Base-by-base conservation (phyloP, 306 rosid species). In the Hippophae tibetana region DNA sequence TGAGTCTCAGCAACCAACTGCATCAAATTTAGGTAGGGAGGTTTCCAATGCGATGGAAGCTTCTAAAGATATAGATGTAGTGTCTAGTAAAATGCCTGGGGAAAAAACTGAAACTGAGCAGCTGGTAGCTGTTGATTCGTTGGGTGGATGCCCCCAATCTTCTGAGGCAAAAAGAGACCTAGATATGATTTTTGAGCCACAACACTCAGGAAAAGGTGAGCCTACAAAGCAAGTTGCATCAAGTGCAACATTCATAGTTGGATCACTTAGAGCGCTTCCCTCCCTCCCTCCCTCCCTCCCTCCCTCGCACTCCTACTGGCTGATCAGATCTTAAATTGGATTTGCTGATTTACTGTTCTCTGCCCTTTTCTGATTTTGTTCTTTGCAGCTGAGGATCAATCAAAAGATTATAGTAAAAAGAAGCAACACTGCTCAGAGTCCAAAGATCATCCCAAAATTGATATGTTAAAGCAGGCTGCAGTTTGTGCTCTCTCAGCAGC, bases 401-500 rank as follows among this genome's bases (percentile, higher is more conserved):
- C 62, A 45, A 77, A 79, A 69, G 78, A 79, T 65, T 72, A 69
- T 49, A 61, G 72, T 48, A 67, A 59, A 65, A 69, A 59, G 66
- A 80, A 76, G 51, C 73, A 52, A 9, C 65, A 65, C 52, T 42
- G 57, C 18, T 47, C n/a, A 5, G 74, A 62, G 47, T 68, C 52
- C 9, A 82, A 80, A 64, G 67, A 62, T 18, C 77, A 66, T 10
- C 54, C 50, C 69, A 84, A 78, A 72, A 61, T 75, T 69, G 93
- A 78, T 64, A 86, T 69, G 70, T 23, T 84, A 72, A 84, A 86
- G 79, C 80, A 64, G 40, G 88, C 97, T 60, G 97, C 97, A 27
- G 80, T 82, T 63, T 76, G 93, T 43, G 81, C 94, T 56, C 71
- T 89, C 59, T 78, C 95, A 43, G 97, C 94, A 9, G 94, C 95